Percentiles rank a stretch among this genome's conserved stretches.
Conservation (phyloP, 1,284 basidiomycete species). For the Cutaneotrichosporon cavernicola region DNA sequence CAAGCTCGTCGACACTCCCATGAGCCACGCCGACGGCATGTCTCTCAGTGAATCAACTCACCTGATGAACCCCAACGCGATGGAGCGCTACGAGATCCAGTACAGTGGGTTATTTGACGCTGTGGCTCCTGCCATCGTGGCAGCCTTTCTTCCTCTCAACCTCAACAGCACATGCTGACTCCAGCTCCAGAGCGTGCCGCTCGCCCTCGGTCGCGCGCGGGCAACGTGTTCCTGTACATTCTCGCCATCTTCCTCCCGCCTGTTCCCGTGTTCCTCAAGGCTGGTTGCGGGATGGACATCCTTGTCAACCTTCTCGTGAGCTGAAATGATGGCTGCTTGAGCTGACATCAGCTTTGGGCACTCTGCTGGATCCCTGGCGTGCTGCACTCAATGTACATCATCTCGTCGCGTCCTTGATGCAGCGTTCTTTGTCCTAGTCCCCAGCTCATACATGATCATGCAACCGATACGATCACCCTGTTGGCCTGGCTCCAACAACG, state of each 20-base stretch:
- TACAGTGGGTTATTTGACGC: neutral
- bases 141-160: too few relatives aligned
- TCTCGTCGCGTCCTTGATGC: neutral
- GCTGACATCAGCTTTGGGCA: conserved; percentile 14
- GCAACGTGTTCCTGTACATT: conserved; percentile 10
- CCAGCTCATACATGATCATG: neutral
- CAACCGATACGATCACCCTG: neutral
- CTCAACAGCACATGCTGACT: neutral
- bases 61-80: neutral
- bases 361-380: conserved; percentile 23
- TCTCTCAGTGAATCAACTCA: neutral
- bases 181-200: neutral
- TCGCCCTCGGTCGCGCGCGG: neutral
- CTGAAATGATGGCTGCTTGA: too few relatives aligned
- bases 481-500: neutral
- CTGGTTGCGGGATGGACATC: conserved; percentile 11
- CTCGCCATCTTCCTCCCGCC: conserved; percentile 18
- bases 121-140: too few relatives aligned
- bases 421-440: neutral
- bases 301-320: conserved; percentile 17
- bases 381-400: conserved; percentile 13
- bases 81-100: neutral
- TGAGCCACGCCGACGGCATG: neutral
- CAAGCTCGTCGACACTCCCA: neutral
- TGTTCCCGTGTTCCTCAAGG: conserved; percentile 17